phyloP scores from a whole-genome alignment of 495 filamentous ascomycete genomes.

The Friedmanniomyces endolithicus region DNA sequence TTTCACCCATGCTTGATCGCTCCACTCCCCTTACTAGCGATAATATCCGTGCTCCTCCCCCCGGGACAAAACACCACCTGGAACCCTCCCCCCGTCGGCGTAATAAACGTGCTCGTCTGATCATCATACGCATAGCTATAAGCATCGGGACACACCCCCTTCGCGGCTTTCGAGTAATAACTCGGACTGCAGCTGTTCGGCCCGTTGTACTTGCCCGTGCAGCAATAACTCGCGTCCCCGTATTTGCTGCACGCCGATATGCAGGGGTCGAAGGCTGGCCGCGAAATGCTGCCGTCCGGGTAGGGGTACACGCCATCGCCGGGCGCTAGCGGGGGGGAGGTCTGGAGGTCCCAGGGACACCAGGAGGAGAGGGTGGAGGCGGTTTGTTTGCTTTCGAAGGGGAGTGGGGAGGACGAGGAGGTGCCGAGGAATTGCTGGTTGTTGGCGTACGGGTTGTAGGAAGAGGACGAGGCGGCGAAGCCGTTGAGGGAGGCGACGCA shows the following conservation, averaged over 20 bases:
- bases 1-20: background rate
- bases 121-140: constrained; percentile 76
- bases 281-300: constrained; percentile 52
- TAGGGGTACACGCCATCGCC: constrained; percentile 62
- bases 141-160: constrained; percentile 66
- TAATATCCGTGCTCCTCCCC: constrained; percentile 57
- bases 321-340: constrained; percentile 48
- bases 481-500: constrained; percentile 53
- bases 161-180: constrained; percentile 50
- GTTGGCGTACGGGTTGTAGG: constrained; percentile 33
- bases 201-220: constrained; percentile 47
- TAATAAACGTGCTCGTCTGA: constrained; percentile 58
- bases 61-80: constrained; percentile 64
- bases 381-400: constrained; percentile 44
- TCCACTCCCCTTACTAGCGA: constrained; percentile 24
- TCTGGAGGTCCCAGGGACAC: constrained; percentile 68
- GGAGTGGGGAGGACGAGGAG: constrained; percentile 49
- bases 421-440: constrained; percentile 34
- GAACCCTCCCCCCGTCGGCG: constrained; percentile 59
- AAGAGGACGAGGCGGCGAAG: constrained; percentile 33
- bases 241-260: constrained; percentile 54
- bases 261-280: constrained; percentile 62
- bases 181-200: constrained; percentile 48
- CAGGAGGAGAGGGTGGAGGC: constrained; percentile 43
- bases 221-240: constrained; percentile 50